A percentile compares a stretch with the other conserved stretches of the same genome.
Conservation (phyloP, 805 yeast species). For the Ogataea philodendri region DNA sequence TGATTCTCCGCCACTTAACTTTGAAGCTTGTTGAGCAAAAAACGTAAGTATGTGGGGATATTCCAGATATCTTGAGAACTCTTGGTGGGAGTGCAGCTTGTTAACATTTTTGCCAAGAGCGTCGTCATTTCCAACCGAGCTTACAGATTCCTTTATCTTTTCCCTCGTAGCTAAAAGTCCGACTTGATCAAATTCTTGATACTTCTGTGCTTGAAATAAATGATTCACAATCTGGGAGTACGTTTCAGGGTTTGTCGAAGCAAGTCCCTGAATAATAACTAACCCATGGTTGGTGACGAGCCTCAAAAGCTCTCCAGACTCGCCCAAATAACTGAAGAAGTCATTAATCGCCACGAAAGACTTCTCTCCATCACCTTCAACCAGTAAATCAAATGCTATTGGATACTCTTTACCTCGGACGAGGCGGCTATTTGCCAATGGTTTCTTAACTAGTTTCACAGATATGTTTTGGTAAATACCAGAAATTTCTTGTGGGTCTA, state of each 20-base stretch:
- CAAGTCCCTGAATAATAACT: slow-evolving; percentile 12
- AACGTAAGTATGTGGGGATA: slow-evolving; percentile 26
- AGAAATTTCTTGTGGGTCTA: too few species aligned
- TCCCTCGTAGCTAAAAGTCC: slow-evolving; percentile 20
- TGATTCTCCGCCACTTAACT: slow-evolving; percentile 23
- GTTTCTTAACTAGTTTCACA: too few species aligned
- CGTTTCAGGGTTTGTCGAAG: slow-evolving; percentile 9
- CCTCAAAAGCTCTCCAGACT: slow-evolving; percentile 9
- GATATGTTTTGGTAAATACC: too few species aligned
- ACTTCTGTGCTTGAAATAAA: slow-evolving; percentile 10
- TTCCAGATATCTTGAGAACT: slow-evolving; percentile 25
- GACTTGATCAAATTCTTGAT: slow-evolving; percentile 18
- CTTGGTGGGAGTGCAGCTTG: slow-evolving; percentile 25
- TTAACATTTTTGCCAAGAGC: slow-evolving; percentile 14
- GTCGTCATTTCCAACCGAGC: slow-evolving; percentile 18
- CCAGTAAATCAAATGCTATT: slow-evolving; percentile 1
- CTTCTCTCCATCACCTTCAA: neutral
- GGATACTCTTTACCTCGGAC: slow-evolving; percentile 16
- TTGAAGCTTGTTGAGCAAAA: slow-evolving; percentile 21
- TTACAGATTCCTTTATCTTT: slow-evolving; percentile 14
- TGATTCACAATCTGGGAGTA: slow-evolving; percentile 13
- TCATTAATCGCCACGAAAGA: neutral
- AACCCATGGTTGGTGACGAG: slow-evolving; percentile 16
- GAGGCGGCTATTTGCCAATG: neutral
- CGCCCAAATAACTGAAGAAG: slow-evolving; percentile 13